phyloP scores from a whole-genome alignment of 139 green algal genomes.

The Ulvella scutata region DNA sequence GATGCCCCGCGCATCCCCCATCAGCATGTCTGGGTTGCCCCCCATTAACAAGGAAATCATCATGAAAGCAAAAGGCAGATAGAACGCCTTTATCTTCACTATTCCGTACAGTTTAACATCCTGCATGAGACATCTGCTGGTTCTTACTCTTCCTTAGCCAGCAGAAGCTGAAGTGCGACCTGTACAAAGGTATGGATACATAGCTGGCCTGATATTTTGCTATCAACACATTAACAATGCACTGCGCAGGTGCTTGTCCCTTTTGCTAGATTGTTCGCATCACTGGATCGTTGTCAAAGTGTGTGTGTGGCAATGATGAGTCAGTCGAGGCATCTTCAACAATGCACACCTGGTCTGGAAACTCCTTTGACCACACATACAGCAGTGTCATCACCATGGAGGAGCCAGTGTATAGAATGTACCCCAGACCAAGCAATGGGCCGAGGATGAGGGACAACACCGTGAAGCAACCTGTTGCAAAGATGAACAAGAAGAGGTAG shows the following conservation, averaged over 20 bases:
- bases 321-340: too few relatives aligned
- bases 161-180: too few relatives aligned
- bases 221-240: too few relatives aligned
- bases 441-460: not conserved
- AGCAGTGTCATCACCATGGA: not conserved
- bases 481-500: constrained; percentile 1
- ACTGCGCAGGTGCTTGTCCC: too few relatives aligned
- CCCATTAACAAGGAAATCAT: not conserved
- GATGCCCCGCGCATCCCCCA: not conserved
- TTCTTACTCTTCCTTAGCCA: too few relatives aligned
- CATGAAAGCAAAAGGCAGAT: not conserved
- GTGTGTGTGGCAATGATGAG: too few relatives aligned
- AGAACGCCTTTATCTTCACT: constrained; percentile 5
- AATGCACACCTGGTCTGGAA: not conserved
- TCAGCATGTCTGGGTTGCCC: not conserved
- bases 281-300: too few relatives aligned
- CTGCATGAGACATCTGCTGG: not conserved
- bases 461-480: not conserved
- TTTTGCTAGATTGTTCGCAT: too few relatives aligned
- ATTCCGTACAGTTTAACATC: not conserved
- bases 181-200: too few relatives aligned
- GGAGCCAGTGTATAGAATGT: not conserved
- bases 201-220: too few relatives aligned
- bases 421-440: not conserved
- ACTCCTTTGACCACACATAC: not conserved